Conservation (phyloP, 805 yeast genomes). For the Saccharomycopsis sp. region DNA sequence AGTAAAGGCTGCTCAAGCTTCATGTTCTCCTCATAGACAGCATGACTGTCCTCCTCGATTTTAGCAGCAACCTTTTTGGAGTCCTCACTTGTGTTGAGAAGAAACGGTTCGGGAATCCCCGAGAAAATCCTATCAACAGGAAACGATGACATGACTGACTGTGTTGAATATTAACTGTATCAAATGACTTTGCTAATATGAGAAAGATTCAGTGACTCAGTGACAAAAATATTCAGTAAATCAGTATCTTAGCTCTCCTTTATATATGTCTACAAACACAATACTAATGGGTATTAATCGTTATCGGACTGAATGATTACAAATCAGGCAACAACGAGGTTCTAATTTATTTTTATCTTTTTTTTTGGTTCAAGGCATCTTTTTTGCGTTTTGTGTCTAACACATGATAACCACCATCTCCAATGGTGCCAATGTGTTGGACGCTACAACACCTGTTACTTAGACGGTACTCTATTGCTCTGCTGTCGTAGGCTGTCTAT, state of each 20-base stretch:
- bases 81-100: neutral
- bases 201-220: neutral
- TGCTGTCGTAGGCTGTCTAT: no score
- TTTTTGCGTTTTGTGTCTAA: neutral
- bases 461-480: no score
- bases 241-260: neutral
- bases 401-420: neutral
- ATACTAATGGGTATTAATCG: neutral
- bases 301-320: neutral
- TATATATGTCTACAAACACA: no score
- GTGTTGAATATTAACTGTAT: neutral
- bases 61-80: neutral
- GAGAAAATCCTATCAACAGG: neutral
- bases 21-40: neutral
- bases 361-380: neutral
- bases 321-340: neutral
- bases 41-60: neutral
- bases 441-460: no score
- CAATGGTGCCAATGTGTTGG: no score
- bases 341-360: neutral
- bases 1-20: neutral
- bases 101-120: neutral
- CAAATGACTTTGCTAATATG: neutral
- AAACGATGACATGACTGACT: neutral
- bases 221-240: neutral